Evolutionary conservation across 768 basidiomycete species (phyloP), one percentile per base, ranked within the genome.

Genomic region (Tubosaeta sp.): DNA sequence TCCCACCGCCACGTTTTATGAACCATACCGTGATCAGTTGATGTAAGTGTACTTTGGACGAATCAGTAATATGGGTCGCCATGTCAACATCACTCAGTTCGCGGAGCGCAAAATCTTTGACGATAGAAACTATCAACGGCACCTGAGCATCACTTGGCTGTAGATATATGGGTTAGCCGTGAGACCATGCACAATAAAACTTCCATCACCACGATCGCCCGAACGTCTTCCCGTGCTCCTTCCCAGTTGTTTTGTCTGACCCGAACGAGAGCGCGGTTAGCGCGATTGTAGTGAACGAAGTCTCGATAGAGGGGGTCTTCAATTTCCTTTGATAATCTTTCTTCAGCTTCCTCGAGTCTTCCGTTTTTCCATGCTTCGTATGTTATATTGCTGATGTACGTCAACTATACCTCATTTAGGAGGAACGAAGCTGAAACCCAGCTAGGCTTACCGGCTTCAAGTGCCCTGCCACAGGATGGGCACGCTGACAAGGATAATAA

Each of bases 221-320:
- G 5, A 25, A 22, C 48, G 29, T 62, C 61, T 6, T 49, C 22
- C 25, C 52, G 43, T 5, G 61, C 60, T 4, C 26, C 52, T 1
- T 2, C 6, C 43, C 48, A 52, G 13, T 62, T 29, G 19, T 29
- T 11, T 3, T 1, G 54, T 13, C 46, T 45, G 2, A 26, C n/a
- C 12, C 61, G 60, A 42, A 62, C 41, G 17, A 62, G 43, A 14
- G 61, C 50, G 33, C 60, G 61, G 19, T 56, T 62, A 14, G 48
- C 60, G 17, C 34, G 46, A 6, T 31, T 10, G 43, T 62, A 57
- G 35, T 7, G 35, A 37, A 37, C 4, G n/a, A 37, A 37, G 8
- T 37, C 35, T 9, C 14, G 35, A 9, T 17, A 37, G 8, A 6
- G 35, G 8, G n/a, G 1, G 10, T 52, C 47, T 39, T 34, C 29